phyloP scores from a whole-genome alignment of 495 filamentous ascomycete species.

The Hypomontagnella monticulosa region DNA sequence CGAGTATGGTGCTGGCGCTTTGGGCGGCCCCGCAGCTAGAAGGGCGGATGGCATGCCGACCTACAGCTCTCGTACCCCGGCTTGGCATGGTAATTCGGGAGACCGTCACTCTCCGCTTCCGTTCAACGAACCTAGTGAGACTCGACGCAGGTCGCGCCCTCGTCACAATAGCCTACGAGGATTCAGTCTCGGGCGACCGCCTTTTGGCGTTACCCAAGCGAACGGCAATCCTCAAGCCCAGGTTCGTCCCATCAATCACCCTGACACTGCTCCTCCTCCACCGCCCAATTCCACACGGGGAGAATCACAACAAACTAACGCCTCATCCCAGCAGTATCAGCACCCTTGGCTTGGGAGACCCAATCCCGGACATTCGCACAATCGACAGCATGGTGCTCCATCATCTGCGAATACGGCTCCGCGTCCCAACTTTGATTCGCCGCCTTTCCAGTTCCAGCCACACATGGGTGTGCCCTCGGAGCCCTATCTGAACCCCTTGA shows the following conservation, averaged over 20 bases:
- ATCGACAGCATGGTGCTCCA: slow-evolving; percentile 23
- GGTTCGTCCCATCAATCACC: slow-evolving; percentile 14
- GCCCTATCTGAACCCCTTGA: slow-evolving; percentile 35
- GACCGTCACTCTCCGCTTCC: slow-evolving; percentile 52
- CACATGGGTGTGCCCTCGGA: slow-evolving; percentile 23
- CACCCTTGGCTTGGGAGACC: slow-evolving; percentile 24
- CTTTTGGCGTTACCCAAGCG: slow-evolving; percentile 10
- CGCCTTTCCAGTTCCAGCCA: slow-evolving; percentile 13
- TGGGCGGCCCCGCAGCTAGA: slow-evolving; percentile 12
- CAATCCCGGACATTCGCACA: slow-evolving; percentile 20
- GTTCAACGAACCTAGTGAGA: slow-evolving; percentile 48
- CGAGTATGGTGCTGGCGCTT: slow-evolving; percentile 3
- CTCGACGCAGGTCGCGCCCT: slow-evolving; percentile 50
- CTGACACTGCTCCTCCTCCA: neutral
- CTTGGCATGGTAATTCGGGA: slow-evolving; percentile 26
- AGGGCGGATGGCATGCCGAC: slow-evolving; percentile 19
- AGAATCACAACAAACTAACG: slow-evolving; percentile 29
- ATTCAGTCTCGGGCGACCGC: slow-evolving; percentile 16
- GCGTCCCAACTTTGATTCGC: slow-evolving; percentile 13
- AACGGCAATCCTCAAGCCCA: slow-evolving; percentile 18
- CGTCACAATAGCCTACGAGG: slow-evolving; percentile 48
- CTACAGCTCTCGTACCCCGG: slow-evolving; percentile 11
- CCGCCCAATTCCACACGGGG: neutral
- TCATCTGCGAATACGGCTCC: slow-evolving; percentile 4
- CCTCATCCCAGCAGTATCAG: slow-evolving; percentile 5